These are phyloP conservation scores for Colletotrichum simmondsii DNA, from an alignment of 2,329 filamentous ascomycete species.

Conservation along the genomic window DNA sequence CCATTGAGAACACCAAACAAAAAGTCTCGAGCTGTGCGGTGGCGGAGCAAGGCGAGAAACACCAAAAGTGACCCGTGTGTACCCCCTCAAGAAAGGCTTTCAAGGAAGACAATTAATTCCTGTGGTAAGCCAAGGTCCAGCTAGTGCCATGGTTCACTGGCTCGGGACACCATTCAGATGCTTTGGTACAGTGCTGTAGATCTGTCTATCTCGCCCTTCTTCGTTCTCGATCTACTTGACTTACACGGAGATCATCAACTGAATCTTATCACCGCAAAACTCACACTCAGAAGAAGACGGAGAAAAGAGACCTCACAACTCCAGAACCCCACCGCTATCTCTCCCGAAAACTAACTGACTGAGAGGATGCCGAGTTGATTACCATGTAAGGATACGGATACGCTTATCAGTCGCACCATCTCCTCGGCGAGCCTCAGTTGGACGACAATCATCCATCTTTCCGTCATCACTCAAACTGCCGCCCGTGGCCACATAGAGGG, in stretches of 20 bases:
- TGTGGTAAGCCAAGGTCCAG: too few relatives aligned
- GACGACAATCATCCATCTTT: not conserved
- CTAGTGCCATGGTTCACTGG: not conserved
- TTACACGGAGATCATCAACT: not conserved
- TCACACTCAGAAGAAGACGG: not conserved
- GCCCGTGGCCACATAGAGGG: not conserved
- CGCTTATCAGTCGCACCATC: constrained; percentile 12
- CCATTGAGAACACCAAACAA: too few relatives aligned
- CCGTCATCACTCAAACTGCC: not conserved
- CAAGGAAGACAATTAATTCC: too few relatives aligned
- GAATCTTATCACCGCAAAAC: not conserved
- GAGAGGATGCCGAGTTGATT: constrained; percentile 1
- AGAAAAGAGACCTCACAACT: not conserved
- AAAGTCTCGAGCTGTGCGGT: too few relatives aligned
- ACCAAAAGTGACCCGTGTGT: too few relatives aligned
- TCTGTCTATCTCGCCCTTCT: not conserved
- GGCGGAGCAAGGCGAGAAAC: too few relatives aligned
- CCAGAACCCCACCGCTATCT: not conserved
- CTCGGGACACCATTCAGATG: not conserved
- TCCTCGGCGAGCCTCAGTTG: not conserved
- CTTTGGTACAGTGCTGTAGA: not conserved
- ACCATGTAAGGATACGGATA: not conserved
- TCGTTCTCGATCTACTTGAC: not conserved
- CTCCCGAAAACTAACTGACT: not conserved
- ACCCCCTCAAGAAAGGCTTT: too few relatives aligned